Percentiles rank a stretch among this genome's conserved stretches.
Evolutionary conservation across 331 rosid species (phyloP).

Genomic region (Telfairia occidentalis): DNA sequence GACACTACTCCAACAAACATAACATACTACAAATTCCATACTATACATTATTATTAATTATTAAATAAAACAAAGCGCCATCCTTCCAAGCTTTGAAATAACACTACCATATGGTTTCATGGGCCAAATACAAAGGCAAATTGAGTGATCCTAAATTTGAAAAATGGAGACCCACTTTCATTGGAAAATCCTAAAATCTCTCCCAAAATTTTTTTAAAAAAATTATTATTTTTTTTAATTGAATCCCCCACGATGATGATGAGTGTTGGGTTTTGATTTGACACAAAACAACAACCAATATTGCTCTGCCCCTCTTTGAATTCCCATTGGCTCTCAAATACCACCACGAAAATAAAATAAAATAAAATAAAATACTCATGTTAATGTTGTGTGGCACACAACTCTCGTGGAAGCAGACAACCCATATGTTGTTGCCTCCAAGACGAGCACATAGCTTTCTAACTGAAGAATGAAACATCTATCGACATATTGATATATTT

Average conservation of each 20-base stretch:
- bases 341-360: neutral
- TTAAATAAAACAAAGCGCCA: neutral
- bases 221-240: too few relatives aligned
- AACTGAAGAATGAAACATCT: neutral
- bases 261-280: constrained; percentile 2
- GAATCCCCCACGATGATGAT: neutral
- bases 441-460: neutral
- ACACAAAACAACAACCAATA: neutral
- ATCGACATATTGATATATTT: too few relatives aligned
- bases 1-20: neutral
- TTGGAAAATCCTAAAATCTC: neutral
- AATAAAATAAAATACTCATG: neutral
- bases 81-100: neutral
- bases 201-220: too few relatives aligned
- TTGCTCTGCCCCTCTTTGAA: neutral
- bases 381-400: constrained; percentile 5
- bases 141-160: neutral
- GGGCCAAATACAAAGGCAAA: neutral
- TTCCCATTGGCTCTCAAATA: neutral
- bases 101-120: neutral
- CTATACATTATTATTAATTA: neutral
- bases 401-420: neutral
- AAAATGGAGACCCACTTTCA: neutral
- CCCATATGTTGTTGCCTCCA: neutral
- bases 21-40: neutral